Base-by-base conservation (phyloP, 306 rosid genomes). In the Pyrus communis region DNA sequence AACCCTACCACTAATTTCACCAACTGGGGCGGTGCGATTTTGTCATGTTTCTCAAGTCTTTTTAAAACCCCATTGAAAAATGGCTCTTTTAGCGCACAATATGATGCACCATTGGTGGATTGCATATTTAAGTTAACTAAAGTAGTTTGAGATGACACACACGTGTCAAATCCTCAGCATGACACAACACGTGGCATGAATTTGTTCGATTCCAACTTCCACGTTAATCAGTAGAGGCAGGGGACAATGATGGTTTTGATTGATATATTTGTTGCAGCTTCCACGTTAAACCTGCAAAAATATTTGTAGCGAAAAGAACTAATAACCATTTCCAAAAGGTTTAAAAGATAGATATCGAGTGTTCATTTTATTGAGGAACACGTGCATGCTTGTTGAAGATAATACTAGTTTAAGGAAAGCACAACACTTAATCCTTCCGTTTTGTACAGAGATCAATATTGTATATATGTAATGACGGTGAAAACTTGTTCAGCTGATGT, bases 11-110 rank as follows among this genome's bases (percentile, higher is more conserved):
- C 82, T 78, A 55, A 17, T 71, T 71, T 51, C 78, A 55, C 63
- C 81, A 78, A 73, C 23, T 80, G 85, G 89, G 87, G 81, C 87
- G 85, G 87, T 81, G 62, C 74, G 73, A 69, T 67, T 57, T 31
- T 69, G 64, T 28, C 75, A 21, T 78, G 42, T 35, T 64, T 66
- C 74, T 35, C 61, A n/a, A 23, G 42, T 70, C 42, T 6, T 65
- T 57, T 75, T 17, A 18, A 18, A 42, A 67, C 30, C 60, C 71
- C 49, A 14, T 74, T 60, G 70, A 67, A 83, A 55, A 81, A 40
- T 64, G 30, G 65, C 21, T 51, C 65, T 27, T 11, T 51, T 11
- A 23, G 74, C 54, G 64, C 77, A 69, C 59, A 57, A 66, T 51
- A 55, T 42, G 66, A 55, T 75, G 27, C 19, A 67, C 75, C 46